Base-by-base conservation (phyloP, 2,329 filamentous ascomycete genomes). In the Colletotrichum limetticola region DNA sequence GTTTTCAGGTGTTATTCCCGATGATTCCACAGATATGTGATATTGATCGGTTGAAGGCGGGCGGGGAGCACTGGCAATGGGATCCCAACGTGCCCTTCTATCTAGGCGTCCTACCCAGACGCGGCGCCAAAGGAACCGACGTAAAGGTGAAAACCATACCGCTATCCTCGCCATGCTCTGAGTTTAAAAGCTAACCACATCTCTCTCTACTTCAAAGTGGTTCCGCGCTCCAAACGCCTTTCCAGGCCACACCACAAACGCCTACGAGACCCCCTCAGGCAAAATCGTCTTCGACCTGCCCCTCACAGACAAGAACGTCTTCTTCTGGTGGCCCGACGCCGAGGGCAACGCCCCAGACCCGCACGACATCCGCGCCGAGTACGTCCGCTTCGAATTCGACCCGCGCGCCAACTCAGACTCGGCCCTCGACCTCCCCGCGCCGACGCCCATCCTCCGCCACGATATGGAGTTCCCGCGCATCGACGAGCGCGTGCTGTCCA, bases 321-420 rank as follows among this genome's bases (percentile, higher is more conserved):
- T 86, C 74, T 84, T 82, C 76, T 85, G 82, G 80, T 85, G 79
- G 81, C 82, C 82, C 9, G 82, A 84, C 66, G 77, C 75, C 2
- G 28, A 82, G 3, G 83, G 81, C 0, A 80, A 80, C 61, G 77
- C 81, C 0, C 81, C 82, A 0, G 74, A 77, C 9, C 81, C 82
- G 28, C 71, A 72, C 37, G 64, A 71, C 4, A 78, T 82, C 62
- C 65, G 67, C 12, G 77, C 77, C 22, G 74, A 79, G 3, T 72
- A 72, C 66, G 66, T 72, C 4, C 59, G 70, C 55, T 69, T 69
- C 59, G 66, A 72, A 14, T 60, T 72, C 66, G 70, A 72, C 55
- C 70, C 70, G 35, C 53, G 42, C 49, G n/a, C 55, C 35, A 26
- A 57, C 4, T 6, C 35, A 8, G 53, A 26, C 59, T 62, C 52